A percentile compares a stretch with the other conserved stretches of the same genome.
Evolutionary conservation across 306 rosid species (phyloP).

Genomic region (Chamaecrista fasciculata): DNA sequence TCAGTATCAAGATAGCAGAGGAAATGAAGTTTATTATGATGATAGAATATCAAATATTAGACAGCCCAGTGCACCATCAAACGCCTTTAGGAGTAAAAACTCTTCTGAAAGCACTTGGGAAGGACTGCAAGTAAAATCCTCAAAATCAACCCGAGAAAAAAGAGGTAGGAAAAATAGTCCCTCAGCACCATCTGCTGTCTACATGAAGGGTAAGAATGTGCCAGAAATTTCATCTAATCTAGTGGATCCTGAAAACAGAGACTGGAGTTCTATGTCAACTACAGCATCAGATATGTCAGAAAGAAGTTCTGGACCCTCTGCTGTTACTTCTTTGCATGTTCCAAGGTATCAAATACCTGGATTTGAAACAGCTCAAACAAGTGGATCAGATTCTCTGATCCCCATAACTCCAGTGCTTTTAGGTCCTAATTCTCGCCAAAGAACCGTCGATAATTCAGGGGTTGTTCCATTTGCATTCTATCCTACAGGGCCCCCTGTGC

Average conservation of each 20-base stretch:
- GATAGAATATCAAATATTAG: conserved; percentile 59
- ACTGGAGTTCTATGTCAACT: conserved; percentile 53
- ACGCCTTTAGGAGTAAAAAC: conserved; percentile 64
- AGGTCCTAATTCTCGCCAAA: conserved; percentile 73
- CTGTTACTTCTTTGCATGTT: conserved; percentile 46
- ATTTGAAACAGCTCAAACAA: conserved; percentile 64
- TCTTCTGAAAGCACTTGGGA: conserved; percentile 93
- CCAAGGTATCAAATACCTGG: conserved; percentile 66
- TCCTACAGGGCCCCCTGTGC: conserved; percentile 98
- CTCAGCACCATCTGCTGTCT: conserved; percentile 45
- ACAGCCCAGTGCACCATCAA: conserved; percentile 46
- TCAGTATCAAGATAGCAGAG: conserved; percentile 65
- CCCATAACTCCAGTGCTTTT: conserved; percentile 69
- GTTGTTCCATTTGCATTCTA: conserved; percentile 65
- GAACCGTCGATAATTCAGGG: conserved; percentile 61
- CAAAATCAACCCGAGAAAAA: conserved; percentile 75
- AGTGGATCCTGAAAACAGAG: conserved; percentile 68
- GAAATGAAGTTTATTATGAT: conserved; percentile 67
- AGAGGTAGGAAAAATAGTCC: conserved; percentile 50
- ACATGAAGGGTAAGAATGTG: conserved; percentile 59
- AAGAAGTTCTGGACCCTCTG: conserved; percentile 47
- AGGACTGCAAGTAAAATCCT: conserved; percentile 68
- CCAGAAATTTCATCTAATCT: conserved; percentile 65
- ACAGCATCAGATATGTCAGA: conserved; percentile 54
- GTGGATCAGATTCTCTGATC: conserved; percentile 66